phyloP scores from a whole-genome alignment of 2,329 filamentous ascomycete species.

The Pestalotiopsis sp. region DNA sequence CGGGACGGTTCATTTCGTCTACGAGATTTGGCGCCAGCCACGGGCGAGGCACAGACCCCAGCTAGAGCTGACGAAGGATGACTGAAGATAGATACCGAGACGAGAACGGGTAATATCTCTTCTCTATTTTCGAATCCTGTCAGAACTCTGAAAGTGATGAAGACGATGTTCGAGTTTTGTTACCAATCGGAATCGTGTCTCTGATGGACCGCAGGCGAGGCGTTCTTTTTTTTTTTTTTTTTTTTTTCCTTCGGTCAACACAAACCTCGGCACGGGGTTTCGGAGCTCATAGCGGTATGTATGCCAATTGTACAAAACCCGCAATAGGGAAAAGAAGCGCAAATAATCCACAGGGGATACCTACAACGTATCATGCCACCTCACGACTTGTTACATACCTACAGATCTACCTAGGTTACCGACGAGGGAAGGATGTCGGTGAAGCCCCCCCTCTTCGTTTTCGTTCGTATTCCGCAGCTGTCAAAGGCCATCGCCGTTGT shows the following conservation, averaged over 20 bases:
- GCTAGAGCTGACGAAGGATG: background rate
- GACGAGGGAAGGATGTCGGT: background rate
- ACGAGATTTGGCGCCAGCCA: background rate
- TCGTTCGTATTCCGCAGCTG: background rate
- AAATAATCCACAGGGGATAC: background rate
- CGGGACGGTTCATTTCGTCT: background rate
- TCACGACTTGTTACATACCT: background rate
- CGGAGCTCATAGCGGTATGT: background rate
- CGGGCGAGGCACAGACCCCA: background rate
- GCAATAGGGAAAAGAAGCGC: background rate
- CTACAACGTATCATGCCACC: background rate
- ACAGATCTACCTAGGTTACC: background rate
- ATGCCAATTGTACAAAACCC: background rate
- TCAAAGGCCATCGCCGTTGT: background rate
- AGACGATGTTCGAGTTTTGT: background rate
- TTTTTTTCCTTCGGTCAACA: background rate
- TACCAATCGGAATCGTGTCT: too few relatives aligned
- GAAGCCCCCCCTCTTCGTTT: background rate
- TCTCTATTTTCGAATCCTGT: conserved; percentile 1
- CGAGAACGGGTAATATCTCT: background rate
- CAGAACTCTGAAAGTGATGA: background rate
- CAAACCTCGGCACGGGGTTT: background rate
- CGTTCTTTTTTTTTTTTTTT: background rate
- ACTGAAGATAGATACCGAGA: background rate
- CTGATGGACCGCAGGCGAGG: background rate